A percentile compares a stretch with the other conserved stretches of the same genome.
Evolutionary conservation across 345 rosid genomes (phyloP).

Genomic region (Camelina neglecta): DNA sequence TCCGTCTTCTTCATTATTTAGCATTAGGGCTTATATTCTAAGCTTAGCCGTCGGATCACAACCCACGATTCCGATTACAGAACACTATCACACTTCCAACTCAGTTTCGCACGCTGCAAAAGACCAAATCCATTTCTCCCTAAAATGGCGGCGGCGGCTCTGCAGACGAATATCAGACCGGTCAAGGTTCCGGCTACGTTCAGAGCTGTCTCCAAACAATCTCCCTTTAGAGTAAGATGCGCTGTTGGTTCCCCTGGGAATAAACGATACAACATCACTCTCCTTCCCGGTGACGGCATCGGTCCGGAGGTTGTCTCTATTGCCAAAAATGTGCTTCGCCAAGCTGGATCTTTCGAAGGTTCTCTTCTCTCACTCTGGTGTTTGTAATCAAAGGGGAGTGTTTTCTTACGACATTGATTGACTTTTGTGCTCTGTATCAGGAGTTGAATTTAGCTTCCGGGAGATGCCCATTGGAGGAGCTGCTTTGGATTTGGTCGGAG

Average conservation of each 20-base stretch:
- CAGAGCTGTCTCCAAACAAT: constrained; percentile 44
- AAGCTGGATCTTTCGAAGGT: constrained; percentile 86
- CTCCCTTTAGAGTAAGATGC: constrained; percentile 57
- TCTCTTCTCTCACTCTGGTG: constrained; percentile 5
- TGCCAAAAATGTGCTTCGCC: constrained; percentile 70
- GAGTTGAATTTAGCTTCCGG: constrained; percentile 75
- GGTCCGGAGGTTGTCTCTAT: constrained; percentile 91
- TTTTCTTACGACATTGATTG: neutral
- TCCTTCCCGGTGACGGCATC: constrained; percentile 97
- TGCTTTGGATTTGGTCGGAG: constrained; percentile 91
- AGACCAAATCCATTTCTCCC: constrained; percentile 1
- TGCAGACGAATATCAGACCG: constrained; percentile 49
- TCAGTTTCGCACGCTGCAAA: neutral
- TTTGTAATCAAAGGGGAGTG: neutral
- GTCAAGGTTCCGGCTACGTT: constrained; percentile 38
- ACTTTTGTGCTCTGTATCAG: constrained; percentile 36
- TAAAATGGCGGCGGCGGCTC: constrained; percentile 53
- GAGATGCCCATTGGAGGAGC: constrained; percentile 97
- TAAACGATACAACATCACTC: constrained; percentile 70
- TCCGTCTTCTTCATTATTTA: too few species aligned
- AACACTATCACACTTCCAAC: too few species aligned
- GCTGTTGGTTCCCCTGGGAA: constrained; percentile 49
- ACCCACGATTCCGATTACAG: too few species aligned
- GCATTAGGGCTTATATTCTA: too few species aligned
- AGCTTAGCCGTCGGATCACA: too few species aligned